Evolutionary conservation across 2,329 filamentous ascomycete species (phyloP), one percentile per base, ranked within the genome.

Genomic region (Emericellopsis cladophorae): DNA sequence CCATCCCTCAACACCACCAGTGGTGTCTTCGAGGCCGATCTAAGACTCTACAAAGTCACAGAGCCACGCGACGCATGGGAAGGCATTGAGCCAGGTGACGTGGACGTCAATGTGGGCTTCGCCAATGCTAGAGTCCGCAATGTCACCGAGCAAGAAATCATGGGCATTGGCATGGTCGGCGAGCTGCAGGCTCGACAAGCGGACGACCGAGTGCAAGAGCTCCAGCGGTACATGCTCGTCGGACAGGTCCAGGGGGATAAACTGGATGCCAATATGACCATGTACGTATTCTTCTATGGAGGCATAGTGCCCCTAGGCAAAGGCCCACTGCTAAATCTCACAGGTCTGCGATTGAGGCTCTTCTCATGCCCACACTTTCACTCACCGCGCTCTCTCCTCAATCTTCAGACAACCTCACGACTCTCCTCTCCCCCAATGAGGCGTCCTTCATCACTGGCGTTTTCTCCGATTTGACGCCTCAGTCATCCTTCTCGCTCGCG

Each of bases 21-120:
- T 1, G 84, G 84, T 24, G 65, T 77, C 14, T 92, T 92, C 55
- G 74, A 84, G 58, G 84, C 84, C 24, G 85, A 92, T 55, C 59
- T 92, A 39, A 72, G 84, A 41, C 65, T 92, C 44, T 92, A 79
- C 62, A 78, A 81, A 57, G 62, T 89, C 37, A 78, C 76, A 6
- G 59, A 70, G 1, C 69, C 83, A 1, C 68, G 62, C 4, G 76
- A 65, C 26, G 57, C 54, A 4, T 81, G 79, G 46, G 55, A 62
- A 9, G 67, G 65, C 10, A 69, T 81, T 31, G 48, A 67, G 2
- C 62, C 66, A 1, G 53, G 68, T 37, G 65, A 74, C 42, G 69
- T 81, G 43, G 58, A 69, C 47, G 75, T 80, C 41, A 64, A 64
- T 14, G 58, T 81, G 23, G 59, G 58, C 39, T 81, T 42, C 8